Evolutionary conservation across 2,329 filamentous ascomycete species (phyloP).

Genomic region (Didymella segeticola): DNA sequence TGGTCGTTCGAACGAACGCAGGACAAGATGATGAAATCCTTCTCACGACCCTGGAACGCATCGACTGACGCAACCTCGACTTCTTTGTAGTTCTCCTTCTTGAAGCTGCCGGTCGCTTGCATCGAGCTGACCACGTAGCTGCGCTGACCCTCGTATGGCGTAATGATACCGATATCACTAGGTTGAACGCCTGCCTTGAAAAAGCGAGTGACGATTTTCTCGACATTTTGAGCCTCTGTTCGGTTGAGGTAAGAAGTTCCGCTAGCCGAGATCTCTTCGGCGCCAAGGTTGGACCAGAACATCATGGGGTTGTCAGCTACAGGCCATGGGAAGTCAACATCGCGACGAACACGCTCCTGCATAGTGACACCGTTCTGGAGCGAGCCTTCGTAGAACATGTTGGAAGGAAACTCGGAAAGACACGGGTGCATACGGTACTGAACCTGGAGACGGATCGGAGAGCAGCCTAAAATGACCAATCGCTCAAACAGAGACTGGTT

Average conservation of each 20-base stretch:
- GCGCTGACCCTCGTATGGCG: constrained; percentile 96
- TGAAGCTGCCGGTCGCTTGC: constrained; percentile 96
- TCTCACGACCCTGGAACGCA: constrained; percentile 98
- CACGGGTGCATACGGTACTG: constrained; percentile 99
- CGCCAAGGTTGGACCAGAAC: constrained; percentile 99
- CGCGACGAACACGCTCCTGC: constrained; percentile 83
- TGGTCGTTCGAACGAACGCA: constrained; percentile 99
- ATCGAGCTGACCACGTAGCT: constrained; percentile 99
- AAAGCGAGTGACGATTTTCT: constrained; percentile 97
- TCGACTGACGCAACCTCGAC: constrained; percentile 98
- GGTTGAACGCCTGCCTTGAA: constrained; percentile 99
- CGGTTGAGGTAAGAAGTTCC: constrained; percentile 98
- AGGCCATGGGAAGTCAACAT: constrained; percentile 98
- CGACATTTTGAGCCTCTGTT: constrained; percentile 94
- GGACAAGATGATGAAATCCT: constrained; percentile 97
- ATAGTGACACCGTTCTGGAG: constrained; percentile 96
- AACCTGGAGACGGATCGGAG: constrained; percentile 91
- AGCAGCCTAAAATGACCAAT: constrained; percentile 86
- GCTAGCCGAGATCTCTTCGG: constrained; percentile 96
- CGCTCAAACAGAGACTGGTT: constrained; percentile 99
- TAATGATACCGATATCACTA: constrained; percentile 94
- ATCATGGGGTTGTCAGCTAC: constrained; percentile 96
- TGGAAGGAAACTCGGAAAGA: constrained; percentile 94
- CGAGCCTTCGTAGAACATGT: constrained; percentile 99
- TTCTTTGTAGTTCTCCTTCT: constrained; percentile 98